phyloP scores from a whole-genome alignment of 2,329 filamentous ascomycete genomes.

The Phyllosticta ampelicida region DNA sequence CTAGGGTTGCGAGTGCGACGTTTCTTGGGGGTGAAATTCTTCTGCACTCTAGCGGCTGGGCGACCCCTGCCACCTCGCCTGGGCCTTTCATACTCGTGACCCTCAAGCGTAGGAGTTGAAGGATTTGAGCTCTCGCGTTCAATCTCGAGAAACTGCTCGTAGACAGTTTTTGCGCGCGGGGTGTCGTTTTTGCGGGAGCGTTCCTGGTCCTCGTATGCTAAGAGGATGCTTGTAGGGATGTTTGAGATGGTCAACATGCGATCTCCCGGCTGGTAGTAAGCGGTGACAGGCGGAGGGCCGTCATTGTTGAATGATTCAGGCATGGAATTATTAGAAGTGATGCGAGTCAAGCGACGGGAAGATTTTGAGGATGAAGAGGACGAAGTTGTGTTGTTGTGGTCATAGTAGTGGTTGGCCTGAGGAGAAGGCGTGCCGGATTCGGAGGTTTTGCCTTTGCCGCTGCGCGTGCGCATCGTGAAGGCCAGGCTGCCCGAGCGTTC shows the following conservation, averaged over 20 bases:
- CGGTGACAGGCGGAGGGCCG: conserved; percentile 17
- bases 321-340: conserved; percentile 26
- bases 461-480: conserved; percentile 10
- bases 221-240: conserved; percentile 12
- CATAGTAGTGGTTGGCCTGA: not conserved
- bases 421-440: conserved; percentile 9
- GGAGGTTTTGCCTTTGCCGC: conserved; percentile 10
- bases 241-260: conserved; percentile 26
- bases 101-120: not conserved
- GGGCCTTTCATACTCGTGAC: conserved; percentile 7
- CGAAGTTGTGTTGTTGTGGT: conserved; percentile 5
- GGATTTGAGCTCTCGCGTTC: conserved; percentile 9
- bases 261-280: conserved; percentile 18
- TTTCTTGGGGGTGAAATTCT: conserved; percentile 19
- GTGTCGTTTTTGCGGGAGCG: not conserved
- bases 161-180: conserved; percentile 3
- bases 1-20: conserved; percentile 23
- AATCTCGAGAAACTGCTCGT: conserved; percentile 9
- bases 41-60: conserved; percentile 11
- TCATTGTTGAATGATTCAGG: conserved; percentile 18
- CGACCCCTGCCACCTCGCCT: conserved; percentile 9
- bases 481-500: not conserved
- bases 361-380: conserved; percentile 8
- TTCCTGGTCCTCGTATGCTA: conserved; percentile 5
- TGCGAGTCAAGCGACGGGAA: conserved; percentile 21